phyloP scores from a whole-genome alignment of 805 yeast species.

The Candida maris region DNA sequence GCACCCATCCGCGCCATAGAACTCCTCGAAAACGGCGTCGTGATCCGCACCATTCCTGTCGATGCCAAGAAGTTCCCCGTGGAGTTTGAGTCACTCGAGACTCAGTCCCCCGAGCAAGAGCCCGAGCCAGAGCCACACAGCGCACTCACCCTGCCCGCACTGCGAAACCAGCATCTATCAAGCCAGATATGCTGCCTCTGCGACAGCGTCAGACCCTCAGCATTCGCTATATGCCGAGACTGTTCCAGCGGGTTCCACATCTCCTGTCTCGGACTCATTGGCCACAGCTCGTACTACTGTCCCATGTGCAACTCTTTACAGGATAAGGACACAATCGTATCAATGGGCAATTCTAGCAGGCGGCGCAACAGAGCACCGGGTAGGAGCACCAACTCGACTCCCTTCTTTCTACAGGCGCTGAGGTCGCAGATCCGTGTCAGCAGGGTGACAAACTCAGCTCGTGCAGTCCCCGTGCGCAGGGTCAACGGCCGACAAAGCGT shows the following conservation, averaged over 20 bases:
- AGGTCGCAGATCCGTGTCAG: conserved; percentile 23
- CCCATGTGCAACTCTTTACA: conserved; percentile 35
- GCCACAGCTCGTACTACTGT: conserved; percentile 26
- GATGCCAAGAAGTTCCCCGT: conserved; percentile 23
- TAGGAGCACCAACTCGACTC: conserved; percentile 4
- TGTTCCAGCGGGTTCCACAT: conserved; percentile 33
- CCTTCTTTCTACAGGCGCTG: conserved; percentile 19
- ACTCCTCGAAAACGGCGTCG: conserved; percentile 12
- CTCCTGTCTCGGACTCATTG: conserved; percentile 28
- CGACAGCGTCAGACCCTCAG: conserved; percentile 23
- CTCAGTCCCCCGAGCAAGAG: conserved; percentile 10
- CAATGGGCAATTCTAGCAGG: conserved; percentile 7
- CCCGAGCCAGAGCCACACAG: conserved; percentile 1
- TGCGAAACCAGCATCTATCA: conserved; percentile 21
- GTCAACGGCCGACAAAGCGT: not conserved
- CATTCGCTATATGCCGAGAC: conserved; percentile 29
- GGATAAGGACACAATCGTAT: conserved; percentile 20
- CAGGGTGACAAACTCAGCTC: conserved; percentile 19
- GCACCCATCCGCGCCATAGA: conserved; percentile 22
- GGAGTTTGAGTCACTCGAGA: conserved; percentile 22
- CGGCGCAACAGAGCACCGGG: conserved; percentile 6
- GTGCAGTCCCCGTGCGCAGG: conserved; percentile 14
- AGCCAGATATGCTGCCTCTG: conserved; percentile 31
- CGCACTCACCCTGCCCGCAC: conserved; percentile 5
- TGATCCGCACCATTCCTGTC: conserved; percentile 17